Base-by-base conservation (phyloP, 495 filamentous ascomycete genomes). In the Terfezia claveryi region DNA sequence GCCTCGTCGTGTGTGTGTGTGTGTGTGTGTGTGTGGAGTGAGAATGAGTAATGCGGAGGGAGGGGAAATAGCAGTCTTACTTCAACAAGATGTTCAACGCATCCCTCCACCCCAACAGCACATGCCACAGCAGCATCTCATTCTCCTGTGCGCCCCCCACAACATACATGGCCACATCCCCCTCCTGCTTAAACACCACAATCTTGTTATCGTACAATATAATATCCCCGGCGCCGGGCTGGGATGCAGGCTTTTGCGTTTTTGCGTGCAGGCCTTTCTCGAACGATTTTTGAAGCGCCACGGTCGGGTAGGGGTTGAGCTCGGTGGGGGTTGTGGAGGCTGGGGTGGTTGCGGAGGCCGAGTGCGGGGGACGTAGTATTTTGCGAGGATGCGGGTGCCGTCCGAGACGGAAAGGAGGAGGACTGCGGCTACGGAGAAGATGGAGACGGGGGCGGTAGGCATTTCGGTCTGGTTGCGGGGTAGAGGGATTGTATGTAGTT, bases 121-220 rank as follows among this genome's bases (percentile, higher is more conserved):
- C 88, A 63, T 87, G 91, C 71, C 92, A 96, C 52, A 99, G 74
- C 68, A 99, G 68, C 20, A 99, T 84, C 71, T 99, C 91, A 66
- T 94, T 99, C 72, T 99, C 91, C 32, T 95, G 87, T 9, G 81
- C 76, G 50, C 85, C 80, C 27, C 87, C 87, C 8, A 98, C 85
- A 27, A 95, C 87, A 66, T 94, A 98, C 54, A 98, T 74, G 80
- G 93, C 92, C 32, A 99, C 86, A 69, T 99, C 91, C 60, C 83
- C 84, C 73, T 98, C 91, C 70, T 81, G 81, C 78, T 96, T 96
- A 75, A 93, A 99, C 37, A 96, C 85, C 37, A 96, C 87, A 37
- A 96, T 78, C 59, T 83, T 79, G 70, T 85, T 86, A 69, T 96
- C 91, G 71, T 93, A 96, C 51, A 96, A 78, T 54, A 98, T 93